Base-by-base conservation (phyloP, 2,329 filamentous ascomycete species). In the Lachnellula suecica region DNA sequence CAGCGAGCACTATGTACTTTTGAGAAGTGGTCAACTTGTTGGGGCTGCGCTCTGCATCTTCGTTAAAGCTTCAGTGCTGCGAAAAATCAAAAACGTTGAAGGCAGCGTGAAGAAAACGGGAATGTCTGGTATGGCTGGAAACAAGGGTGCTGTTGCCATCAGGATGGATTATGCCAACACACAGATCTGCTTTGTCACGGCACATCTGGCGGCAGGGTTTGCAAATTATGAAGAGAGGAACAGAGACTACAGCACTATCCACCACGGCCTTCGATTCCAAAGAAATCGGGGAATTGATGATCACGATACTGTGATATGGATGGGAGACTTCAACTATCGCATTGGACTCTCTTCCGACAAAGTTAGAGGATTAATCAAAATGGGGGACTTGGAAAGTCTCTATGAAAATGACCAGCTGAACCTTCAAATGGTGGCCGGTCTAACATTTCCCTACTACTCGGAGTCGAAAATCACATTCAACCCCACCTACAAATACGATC, bases 281-380 rank as follows among this genome's bases (percentile, higher is more conserved):
- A 83, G 91, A 49, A 96, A 97, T 64, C 79, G 91, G 52, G 83
- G 88, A 4, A 97, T 99, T 57, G 90, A 94, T 63, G 88, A 97
- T 67, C 94, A 99, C 67, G 83, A 86, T 61, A 80, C 89, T 20
- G 87, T 97, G 31, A 87, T 97, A 48, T 99, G 94, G 93, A 80
- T 97, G 38, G 94, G 94, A 4, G 94, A 99, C 70, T 99, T 99
- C 76, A 99, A 99, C 68, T 99, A 99, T 71, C 87, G 94, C 17
- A 96, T 99, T 63, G 93, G 92, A 1, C 78, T 97, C 52, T 81
- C 79, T 41, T 84, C 90, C 59, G 91, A 96, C 35, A 85, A 80
- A 54, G 89, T 91, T 7, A 86, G 89, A 59, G 81, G 85, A 27
- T 74, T 96, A 9, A 83, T 96, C 49, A 81, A 86, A 62, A 79